Conservation (phyloP, 2,329 filamentous ascomycete species). For the Exserohilum turcica region DNA sequence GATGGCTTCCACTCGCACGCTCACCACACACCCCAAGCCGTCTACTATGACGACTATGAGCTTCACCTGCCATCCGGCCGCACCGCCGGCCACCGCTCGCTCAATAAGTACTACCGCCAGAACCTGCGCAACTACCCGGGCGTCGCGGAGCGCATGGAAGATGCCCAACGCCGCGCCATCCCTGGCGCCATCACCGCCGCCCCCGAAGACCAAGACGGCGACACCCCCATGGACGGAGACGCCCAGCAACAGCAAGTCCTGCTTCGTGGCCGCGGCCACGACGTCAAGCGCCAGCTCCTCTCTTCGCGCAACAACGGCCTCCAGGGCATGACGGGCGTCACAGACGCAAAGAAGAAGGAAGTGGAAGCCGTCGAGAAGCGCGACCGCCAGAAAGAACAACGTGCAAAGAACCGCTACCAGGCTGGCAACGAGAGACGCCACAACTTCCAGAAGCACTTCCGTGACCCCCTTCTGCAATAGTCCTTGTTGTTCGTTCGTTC, state of each 20-base stretch:
- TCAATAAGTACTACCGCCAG: slow-evolving; percentile 88
- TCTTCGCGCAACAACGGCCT: slow-evolving; percentile 73
- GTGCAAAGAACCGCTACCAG: slow-evolving; percentile 63
- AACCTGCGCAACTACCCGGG: slow-evolving; percentile 86
- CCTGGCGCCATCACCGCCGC: slow-evolving; percentile 56
- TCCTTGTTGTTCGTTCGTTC: neutral
- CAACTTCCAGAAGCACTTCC: slow-evolving; percentile 80
- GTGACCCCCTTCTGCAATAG: slow-evolving; percentile 62
- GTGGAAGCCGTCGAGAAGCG: slow-evolving; percentile 70
- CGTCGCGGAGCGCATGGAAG: slow-evolving; percentile 71
- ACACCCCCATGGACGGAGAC: slow-evolving; percentile 38
- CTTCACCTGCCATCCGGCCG: slow-evolving; percentile 89
- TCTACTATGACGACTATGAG: slow-evolving; percentile 91
- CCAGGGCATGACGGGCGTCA: slow-evolving; percentile 76
- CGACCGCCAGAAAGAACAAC: slow-evolving; percentile 67
- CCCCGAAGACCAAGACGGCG: slow-evolving; percentile 50
- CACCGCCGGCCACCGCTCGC: slow-evolving; percentile 85
- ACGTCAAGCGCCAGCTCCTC: slow-evolving; percentile 48
- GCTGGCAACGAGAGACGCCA: slow-evolving; percentile 72
- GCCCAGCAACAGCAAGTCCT: slow-evolving; percentile 20
- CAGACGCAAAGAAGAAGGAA: slow-evolving; percentile 73
- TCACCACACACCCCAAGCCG: slow-evolving; percentile 72
- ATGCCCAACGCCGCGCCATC: slow-evolving; percentile 58
- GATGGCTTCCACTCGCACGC: slow-evolving; percentile 84
- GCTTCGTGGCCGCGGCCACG: slow-evolving; percentile 41